These are phyloP conservation scores for Brachypodium distachyon DNA, from an alignment of 202 grass and related monocot species.

Conservation along the genomic window DNA sequence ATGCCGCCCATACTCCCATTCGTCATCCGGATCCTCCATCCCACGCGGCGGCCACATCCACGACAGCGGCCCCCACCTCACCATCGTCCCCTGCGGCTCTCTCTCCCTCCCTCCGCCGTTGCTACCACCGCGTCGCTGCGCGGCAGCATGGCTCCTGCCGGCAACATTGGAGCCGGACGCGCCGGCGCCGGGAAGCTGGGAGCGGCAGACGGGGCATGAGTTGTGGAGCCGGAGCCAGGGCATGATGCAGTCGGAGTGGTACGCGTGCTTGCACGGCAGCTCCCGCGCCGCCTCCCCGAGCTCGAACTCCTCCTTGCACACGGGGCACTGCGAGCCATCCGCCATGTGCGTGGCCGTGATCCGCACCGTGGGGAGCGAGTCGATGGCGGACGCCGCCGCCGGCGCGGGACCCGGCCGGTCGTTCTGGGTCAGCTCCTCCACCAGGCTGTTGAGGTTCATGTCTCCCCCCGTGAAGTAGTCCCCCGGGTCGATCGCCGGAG, in stretches of 20 bases:
- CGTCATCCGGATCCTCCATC: constrained; percentile 21
- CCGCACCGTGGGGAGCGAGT: constrained; percentile 72
- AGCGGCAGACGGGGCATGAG: constrained; percentile 90
- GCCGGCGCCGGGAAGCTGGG: constrained; percentile 35
- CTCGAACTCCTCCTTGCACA: constrained; percentile 98
- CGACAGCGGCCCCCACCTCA: constrained; percentile 54
- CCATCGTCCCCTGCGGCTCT: constrained; percentile 17
- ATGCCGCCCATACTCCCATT: constrained; percentile 36
- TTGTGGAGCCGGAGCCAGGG: constrained; percentile 97
- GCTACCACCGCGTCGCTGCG: neutral
- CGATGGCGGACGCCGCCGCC: constrained; percentile 55
- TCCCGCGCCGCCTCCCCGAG: constrained; percentile 68
- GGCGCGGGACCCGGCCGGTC: constrained; percentile 67
- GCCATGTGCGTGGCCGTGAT: constrained; percentile 56
- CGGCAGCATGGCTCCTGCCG: neutral
- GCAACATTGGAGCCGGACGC: neutral
- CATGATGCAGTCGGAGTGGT: constrained; percentile 91
- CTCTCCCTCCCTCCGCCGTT: neutral
- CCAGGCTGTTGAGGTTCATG: constrained; percentile 55
- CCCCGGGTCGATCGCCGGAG: constrained; percentile 34
- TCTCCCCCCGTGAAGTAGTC: constrained; percentile 73
- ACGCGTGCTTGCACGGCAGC: constrained; percentile 97
- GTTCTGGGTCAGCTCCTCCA: constrained; percentile 79
- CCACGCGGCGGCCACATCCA: constrained; percentile 43
- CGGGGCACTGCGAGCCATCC: constrained; percentile 83